These are phyloP conservation scores for Tuber calosporum DNA, from an alignment of 495 filamentous ascomycete species.

Conservation along the genomic window DNA sequence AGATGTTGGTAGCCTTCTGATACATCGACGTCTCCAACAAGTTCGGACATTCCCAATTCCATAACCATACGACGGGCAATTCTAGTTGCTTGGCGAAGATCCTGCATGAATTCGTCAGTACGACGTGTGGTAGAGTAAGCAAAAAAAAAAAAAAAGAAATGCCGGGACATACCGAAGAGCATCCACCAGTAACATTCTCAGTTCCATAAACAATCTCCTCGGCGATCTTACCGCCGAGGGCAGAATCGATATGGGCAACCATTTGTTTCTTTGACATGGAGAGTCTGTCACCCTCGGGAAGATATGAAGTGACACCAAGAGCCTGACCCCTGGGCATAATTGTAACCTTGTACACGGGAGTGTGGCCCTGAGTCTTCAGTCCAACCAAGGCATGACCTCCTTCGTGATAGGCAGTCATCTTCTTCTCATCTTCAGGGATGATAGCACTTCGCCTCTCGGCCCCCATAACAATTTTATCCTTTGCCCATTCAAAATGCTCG, in stretches of 20 bases:
- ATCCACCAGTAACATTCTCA: slow-evolving; percentile 80
- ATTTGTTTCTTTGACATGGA: slow-evolving; percentile 67
- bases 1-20: slow-evolving; percentile 67
- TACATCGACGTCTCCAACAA: slow-evolving; percentile 83
- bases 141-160: slow-evolving; percentile 6
- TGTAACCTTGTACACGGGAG: slow-evolving; percentile 88
- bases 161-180: slow-evolving; percentile 56
- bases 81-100: slow-evolving; percentile 71
- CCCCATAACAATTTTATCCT: slow-evolving; percentile 97
- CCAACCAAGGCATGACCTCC: slow-evolving; percentile 88
- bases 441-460: slow-evolving; percentile 80
- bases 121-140: not conserved
- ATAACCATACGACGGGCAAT: slow-evolving; percentile 81
- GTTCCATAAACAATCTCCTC: slow-evolving; percentile 86
- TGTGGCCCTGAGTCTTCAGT: slow-evolving; percentile 63
- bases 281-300: slow-evolving; percentile 86
- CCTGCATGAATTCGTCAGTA: slow-evolving; percentile 47
- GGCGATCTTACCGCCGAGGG: slow-evolving; percentile 87
- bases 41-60: slow-evolving; percentile 76
- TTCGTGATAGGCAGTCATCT: slow-evolving; percentile 96
- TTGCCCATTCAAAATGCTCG: slow-evolving; percentile 89
- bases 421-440: slow-evolving; percentile 73
- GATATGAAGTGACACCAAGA: slow-evolving; percentile 73
- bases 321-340: slow-evolving; percentile 83
- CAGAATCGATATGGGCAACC: slow-evolving; percentile 67